Evolutionary conservation across 371 early-diverging fungal species (phyloP), one percentile per base, ranked within the genome.

Genomic region (Capniomyces stellatus): DNA sequence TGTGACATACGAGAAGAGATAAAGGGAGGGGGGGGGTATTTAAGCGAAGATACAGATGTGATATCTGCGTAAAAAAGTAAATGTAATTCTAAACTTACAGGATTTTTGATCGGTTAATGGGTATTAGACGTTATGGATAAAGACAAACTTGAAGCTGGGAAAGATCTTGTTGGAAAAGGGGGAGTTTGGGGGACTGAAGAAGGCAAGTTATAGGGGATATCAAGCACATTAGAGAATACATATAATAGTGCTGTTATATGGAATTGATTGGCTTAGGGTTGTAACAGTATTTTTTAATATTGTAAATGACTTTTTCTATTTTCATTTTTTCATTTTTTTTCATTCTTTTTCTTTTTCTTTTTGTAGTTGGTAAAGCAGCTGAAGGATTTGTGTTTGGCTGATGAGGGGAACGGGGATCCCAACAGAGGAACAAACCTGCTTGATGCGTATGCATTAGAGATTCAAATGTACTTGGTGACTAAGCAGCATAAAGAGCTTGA

Each of bases 101-200:
- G n/a, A n/a, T n/a, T n/a, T n/a, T n/a, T n/a, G n/a, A n/a, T n/a
- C n/a, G n/a, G n/a, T n/a, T n/a, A n/a, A n/a, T n/a, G n/a, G n/a
- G n/a, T n/a, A 35, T 10, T 35, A 35, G 75, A 78, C 92, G 4
- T 67, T 92, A 39, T 82, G 87, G 85, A 80, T 87, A 22, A 89
- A 89, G 63, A 88, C 91, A 2, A 89, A 92, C 54, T 66, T 93
- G 48, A 89, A 91, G 57, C 72, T 92, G 29, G 92, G 91, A 4
- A 86, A 86, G 56, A 60, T 93, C 27, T 87, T 83, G 82, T 66
- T 95, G 54, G 92, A 89, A 68, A 78, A 85, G 50, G 72, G 79
- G 31, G 85, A 89, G 59, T 89, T 81, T 64, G 62, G 62, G 6
- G 71, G 84, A 22, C 62, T 91, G 15, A 73, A 66, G 44, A 78